Percentiles rank a stretch among this genome's conserved stretches.
Conservation (phyloP, 164 flowering plant genomes). For the Magnolia sinica region DNA sequence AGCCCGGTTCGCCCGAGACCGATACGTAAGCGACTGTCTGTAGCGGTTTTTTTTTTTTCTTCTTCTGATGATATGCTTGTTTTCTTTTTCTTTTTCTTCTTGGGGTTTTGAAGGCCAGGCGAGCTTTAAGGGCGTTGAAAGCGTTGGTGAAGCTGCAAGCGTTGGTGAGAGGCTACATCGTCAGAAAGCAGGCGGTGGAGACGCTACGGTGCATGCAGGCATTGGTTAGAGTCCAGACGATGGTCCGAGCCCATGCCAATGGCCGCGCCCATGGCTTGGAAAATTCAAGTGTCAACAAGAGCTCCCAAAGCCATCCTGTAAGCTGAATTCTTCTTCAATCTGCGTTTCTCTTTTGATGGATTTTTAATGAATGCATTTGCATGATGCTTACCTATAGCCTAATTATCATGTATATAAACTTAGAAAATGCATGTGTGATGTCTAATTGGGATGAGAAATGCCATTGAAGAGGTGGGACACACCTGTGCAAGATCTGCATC, state of each 20-base stretch:
- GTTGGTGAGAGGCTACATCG: constrained; percentile 81
- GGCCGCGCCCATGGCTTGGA: constrained; percentile 28
- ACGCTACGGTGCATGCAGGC: constrained; percentile 82
- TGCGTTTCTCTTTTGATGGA: background rate
- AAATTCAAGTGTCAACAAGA: background rate
- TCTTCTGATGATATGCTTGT: background rate
- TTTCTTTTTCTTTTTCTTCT: background rate
- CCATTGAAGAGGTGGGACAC: background rate
- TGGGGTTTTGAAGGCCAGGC: constrained; percentile 57
- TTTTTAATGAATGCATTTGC: background rate
- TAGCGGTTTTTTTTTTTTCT: background rate
- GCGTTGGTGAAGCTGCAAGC: constrained; percentile 93
- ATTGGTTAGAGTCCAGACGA: constrained; percentile 68
- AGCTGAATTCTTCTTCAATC: background rate
- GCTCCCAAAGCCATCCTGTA: constrained; percentile 4
- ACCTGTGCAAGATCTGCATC: background rate
- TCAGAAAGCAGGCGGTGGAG: constrained; percentile 70
- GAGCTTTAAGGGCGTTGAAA: constrained; percentile 81
- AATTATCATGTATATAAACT: background rate
- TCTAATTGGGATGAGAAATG: too few relatives aligned
- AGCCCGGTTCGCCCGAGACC: background rate
- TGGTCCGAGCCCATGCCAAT: constrained; percentile 49
- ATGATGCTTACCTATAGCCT: background rate
- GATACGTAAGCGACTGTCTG: background rate
- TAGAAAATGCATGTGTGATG: background rate